These are phyloP conservation scores for Santalum album DNA, from an alignment of 164 flowering plant species.

Conservation along the genomic window DNA sequence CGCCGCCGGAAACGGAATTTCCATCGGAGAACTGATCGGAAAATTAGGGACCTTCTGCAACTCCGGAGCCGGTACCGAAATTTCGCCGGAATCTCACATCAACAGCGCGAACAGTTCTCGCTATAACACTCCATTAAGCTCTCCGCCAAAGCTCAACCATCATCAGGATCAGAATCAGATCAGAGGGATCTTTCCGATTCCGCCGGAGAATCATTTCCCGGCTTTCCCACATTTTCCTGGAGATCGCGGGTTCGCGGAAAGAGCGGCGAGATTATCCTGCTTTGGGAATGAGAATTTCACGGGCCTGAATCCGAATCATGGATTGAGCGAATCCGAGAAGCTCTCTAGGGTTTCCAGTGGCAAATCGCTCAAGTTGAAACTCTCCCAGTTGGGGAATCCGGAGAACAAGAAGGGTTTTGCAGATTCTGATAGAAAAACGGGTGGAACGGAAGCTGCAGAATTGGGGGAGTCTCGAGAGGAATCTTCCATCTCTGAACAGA, in stretches of 20 bases:
- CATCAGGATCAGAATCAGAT: neutral
- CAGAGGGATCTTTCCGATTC: neutral
- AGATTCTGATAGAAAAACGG: neutral
- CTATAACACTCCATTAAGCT: neutral
- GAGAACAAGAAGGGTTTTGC: neutral
- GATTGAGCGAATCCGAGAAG: neutral
- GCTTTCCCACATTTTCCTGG: neutral
- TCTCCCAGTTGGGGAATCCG: neutral
- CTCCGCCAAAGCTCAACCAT: neutral
- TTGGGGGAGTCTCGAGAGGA: neutral
- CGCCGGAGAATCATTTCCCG: neutral
- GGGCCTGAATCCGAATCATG: neutral
- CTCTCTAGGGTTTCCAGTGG: neutral
- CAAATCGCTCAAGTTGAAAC: neutral
- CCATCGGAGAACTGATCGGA: constrained; percentile 34
- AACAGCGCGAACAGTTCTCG: neutral
- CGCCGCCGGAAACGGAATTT: constrained; percentile 7
- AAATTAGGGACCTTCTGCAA: constrained; percentile 31
- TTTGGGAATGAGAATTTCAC: neutral
- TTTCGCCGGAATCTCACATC: constrained; percentile 1
- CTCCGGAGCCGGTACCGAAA: constrained; percentile 13
- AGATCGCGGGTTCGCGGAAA: neutral
- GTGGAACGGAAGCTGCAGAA: neutral
- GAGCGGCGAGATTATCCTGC: neutral
- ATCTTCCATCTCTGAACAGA: neutral